Base-by-base conservation (phyloP, 2,329 filamentous ascomycete species). In the Iodosphaeria phyllophila region DNA sequence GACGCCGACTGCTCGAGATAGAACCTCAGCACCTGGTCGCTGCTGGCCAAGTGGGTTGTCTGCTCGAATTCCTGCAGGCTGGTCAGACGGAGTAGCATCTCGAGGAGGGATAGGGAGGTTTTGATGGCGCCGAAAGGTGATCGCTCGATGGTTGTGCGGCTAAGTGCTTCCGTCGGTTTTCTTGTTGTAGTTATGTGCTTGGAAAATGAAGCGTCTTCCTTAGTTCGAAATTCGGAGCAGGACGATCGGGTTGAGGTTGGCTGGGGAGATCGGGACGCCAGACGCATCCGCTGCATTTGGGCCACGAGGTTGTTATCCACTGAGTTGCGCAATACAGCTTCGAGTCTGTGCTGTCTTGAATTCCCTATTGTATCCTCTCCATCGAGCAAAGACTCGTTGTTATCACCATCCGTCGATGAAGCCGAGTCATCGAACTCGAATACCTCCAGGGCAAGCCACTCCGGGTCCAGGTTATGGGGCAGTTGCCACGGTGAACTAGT, bases 11-110 rank as follows among this genome's bases (percentile, higher is more conserved):
- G 60, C 30, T 68, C 63, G 10, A 93, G 58, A 51, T 92, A 93
- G 52, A 92, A 91, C 26, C 75, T 82, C 20, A 92, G 58, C 3
- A 92, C 68, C 38, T 92, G 79, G 43, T 93, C 84, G 2, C 78
- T 78, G 32, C 92, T 89, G 5, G 80, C 68, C n/a, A 92, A 63
- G 39, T 92, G 83, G 0, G 79, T 83, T 20, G 70, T 65, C 55
- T 93, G 84, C 43, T 92, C 78, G 46, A 89, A 92, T 52, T 92
- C 82, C 43, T 92, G 84, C 9, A 92, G 64, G 13, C 82, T 80
- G 4, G 77, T 74, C 23, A 93, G 63, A 20, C 86, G 79, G 23
- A 92, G 66, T 16, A 92, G 58, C 58, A 86, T 89, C 47, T 93
- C 84, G 27, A 93, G 65, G 6, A 92, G 64, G 2, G 84, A 92